Evolutionary conservation across 345 rosid species (phyloP).

Genomic region (Citrus sinensis): DNA sequence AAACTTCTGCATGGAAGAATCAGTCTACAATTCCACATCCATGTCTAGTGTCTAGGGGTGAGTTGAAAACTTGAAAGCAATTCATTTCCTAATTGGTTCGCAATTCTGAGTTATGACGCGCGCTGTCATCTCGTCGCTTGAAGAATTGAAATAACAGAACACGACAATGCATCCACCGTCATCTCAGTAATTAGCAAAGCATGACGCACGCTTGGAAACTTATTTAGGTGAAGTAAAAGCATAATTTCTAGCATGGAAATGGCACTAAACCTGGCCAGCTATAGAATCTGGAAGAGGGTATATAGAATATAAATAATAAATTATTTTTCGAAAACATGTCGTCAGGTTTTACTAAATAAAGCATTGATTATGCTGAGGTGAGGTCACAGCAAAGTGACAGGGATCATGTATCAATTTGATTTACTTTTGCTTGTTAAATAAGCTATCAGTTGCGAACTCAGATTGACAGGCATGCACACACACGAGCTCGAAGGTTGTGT

Average conservation of each 20-base stretch:
- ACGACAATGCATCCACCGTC: neutral
- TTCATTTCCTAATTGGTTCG: neutral
- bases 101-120: no score
- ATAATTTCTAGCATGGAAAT: neutral
- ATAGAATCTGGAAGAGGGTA: neutral
- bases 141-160: no score
- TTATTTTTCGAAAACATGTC: no score
- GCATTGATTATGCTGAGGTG: conserved; percentile 23
- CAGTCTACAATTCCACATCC: neutral
- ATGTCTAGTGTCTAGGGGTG: neutral
- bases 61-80: conserved; percentile 4
- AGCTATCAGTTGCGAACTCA: conserved; percentile 19
- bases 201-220: neutral
- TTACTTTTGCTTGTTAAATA: conserved; percentile 27
- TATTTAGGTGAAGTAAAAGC: neutral
- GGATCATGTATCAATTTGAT: neutral
- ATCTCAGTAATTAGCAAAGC: neutral
- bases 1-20: neutral
- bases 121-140: neutral
- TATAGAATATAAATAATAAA: no score
- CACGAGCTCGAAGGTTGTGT: conserved; percentile 5
- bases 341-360: conserved; percentile 12
- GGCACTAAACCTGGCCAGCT: neutral
- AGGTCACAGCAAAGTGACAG: conserved; percentile 22
- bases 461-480: neutral